Base-by-base conservation (phyloP, 1,139 yeast genomes). In the Eremothecium cymbalariae region DNA sequence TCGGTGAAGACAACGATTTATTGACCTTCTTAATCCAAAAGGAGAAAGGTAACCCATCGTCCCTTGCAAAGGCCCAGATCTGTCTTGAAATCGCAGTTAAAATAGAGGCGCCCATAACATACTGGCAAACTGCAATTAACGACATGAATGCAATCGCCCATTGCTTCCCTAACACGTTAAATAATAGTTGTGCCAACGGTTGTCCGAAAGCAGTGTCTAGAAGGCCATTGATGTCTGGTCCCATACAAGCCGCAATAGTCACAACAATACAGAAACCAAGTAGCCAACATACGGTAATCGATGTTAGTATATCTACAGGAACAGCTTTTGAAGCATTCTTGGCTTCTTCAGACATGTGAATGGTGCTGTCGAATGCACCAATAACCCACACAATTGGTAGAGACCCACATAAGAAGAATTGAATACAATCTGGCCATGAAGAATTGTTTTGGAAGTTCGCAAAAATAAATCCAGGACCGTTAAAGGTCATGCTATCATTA, bases 261-360 rank as follows among this genome's bases (percentile, higher is more conserved):
- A 78, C 66, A 43, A 70, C 60, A 42, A 79, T 68, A 28, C 68
- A 53, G 61, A 71, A 77, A 8, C 88, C 88, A 7, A 79, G 50
- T 20, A 74, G 40, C 65, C 78, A 72, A 55, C 86, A 77, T 31
- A 65, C 68, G 12, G 67, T 47, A 41, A 77, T 76, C 12, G 78
- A 68, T 18, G 68, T 59, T 30, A 70, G 58, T 35, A 75, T 78
- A 19, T 85, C 88, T 28, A 71, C 57, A 8, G 88, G 85, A 12
- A 78, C 77, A n/a, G 83, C 74, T 35, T 62, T 64, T 16, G 76
- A 65, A 8, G 88, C 84, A 48, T 76, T 72, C 28, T 65, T 63
- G 17, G 82, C 81, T 52, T 80, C 88, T 55, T 80, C 90, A 18
- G 77, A 67, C 70, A 77, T 72, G 55, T 79, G 88, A 32, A 78